These are phyloP conservation scores for Bisporella sp. DNA, from an alignment of 2,329 filamentous ascomycete genomes.

Conservation along the genomic window DNA sequence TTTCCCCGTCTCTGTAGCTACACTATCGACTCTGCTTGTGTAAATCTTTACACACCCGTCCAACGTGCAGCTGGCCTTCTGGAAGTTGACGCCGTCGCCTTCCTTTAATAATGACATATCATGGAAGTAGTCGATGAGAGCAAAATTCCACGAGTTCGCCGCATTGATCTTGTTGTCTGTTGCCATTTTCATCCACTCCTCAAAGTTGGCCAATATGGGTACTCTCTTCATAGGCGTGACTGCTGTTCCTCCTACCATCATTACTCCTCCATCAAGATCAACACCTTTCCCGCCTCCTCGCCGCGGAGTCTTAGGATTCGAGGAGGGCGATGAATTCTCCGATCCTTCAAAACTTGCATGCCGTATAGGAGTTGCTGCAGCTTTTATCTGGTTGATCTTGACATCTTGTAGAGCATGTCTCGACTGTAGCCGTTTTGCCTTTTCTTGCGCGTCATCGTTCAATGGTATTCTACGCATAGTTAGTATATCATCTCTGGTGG, in stretches of 20 bases:
- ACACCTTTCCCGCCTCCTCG: conserved; percentile 32
- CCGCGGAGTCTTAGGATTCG: conserved; percentile 49
- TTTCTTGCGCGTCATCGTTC: conserved; percentile 92
- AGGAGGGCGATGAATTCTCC: conserved; percentile 49
- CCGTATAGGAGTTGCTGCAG: conserved; percentile 66
- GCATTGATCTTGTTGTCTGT: conserved; percentile 99
- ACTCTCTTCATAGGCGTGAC: conserved; percentile 95
- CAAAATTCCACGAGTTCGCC: conserved; percentile 98
- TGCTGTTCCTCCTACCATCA: conserved; percentile 64
- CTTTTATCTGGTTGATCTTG: conserved; percentile 87
- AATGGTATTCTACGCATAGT: conserved; percentile 66
- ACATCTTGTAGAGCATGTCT: conserved; percentile 83
- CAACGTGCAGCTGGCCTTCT: conserved; percentile 94
- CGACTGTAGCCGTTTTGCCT: conserved; percentile 78
- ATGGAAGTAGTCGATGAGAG: conserved; percentile 99
- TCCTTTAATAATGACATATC: conserved; percentile 97
- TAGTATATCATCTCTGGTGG: neutral
- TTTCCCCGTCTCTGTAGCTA: conserved; percentile 94
- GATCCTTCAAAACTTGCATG: conserved; percentile 48
- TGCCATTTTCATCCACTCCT: conserved; percentile 99
- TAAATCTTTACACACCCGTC: conserved; percentile 99
- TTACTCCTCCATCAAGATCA: conserved; percentile 48
- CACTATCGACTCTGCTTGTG: conserved; percentile 95
- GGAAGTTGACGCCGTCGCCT: conserved; percentile 95
- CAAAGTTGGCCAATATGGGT: conserved; percentile 93